A percentile compares a stretch with the other conserved stretches of the same genome.
Conservation (phyloP, 371 early-diverging fungal genomes). For the Entomophthora muscae region DNA sequence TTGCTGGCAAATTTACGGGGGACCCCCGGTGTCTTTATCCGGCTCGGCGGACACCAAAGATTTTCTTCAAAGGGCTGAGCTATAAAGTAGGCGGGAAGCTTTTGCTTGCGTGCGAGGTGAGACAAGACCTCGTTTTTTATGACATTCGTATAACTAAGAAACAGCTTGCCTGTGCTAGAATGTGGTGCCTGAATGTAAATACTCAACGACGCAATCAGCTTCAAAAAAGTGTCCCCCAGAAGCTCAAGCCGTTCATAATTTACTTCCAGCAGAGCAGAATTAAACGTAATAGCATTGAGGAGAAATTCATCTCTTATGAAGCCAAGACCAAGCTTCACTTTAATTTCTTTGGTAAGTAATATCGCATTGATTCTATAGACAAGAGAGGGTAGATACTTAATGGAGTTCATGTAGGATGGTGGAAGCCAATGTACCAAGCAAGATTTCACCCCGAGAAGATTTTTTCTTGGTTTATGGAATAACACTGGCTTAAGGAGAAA, state of each 20-base stretch:
- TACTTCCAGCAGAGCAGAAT: conserved; percentile 39
- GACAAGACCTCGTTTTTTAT: conserved; percentile 61
- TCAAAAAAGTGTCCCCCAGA: conserved; percentile 86
- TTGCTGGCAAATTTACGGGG: conserved; percentile 48
- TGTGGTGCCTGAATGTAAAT: conserved; percentile 57
- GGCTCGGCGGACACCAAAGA: conserved; percentile 34
- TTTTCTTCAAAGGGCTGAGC: conserved; percentile 40
- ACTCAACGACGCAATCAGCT: conserved; percentile 55
- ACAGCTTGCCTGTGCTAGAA: conserved; percentile 21
- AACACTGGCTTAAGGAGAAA: no score
- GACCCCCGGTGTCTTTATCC: conserved; percentile 7
- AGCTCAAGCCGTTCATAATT: conserved; percentile 92
- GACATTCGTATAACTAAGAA: conserved; percentile 42
- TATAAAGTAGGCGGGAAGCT: conserved; percentile 33
- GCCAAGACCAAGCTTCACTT: conserved; percentile 20
- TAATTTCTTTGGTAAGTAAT: conserved; percentile 33
- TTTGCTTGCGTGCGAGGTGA: conserved; percentile 30
- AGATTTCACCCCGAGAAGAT: no score
- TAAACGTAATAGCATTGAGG: conserved; percentile 55
- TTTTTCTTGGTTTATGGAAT: no score
- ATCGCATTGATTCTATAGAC: conserved; percentile 46
- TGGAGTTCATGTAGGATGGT: conserved; percentile 7
- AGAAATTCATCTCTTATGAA: conserved; percentile 24
- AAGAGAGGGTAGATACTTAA: conserved; percentile 41
- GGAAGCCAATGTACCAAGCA: not conserved